Percentiles rank a stretch among this genome's conserved stretches.
phyloP scores from a whole-genome alignment of 768 basidiomycete genomes.

The Tylopilus balloui region DNA sequence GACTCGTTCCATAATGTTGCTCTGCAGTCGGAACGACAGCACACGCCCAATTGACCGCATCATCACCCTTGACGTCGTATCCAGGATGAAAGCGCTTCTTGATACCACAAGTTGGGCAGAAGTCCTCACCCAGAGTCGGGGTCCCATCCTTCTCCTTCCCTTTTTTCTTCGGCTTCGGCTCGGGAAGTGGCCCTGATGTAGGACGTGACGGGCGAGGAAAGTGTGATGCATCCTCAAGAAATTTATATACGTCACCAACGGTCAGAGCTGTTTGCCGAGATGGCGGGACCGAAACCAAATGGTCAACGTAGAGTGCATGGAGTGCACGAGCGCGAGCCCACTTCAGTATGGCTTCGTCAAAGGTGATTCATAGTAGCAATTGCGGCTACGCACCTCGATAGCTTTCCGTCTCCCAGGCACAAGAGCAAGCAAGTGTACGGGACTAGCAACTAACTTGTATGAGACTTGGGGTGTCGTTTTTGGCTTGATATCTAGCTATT shows the following conservation, averaged over 20 bases:
- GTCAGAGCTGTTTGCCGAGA: constrained; percentile 27
- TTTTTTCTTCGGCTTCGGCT: constrained; percentile 27
- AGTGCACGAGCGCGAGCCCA: constrained; percentile 44
- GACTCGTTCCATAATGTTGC: constrained; percentile 14
- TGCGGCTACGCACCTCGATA: constrained; percentile 38
- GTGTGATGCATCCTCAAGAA: constrained; percentile 39
- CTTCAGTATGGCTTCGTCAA: constrained; percentile 24
- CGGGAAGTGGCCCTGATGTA: constrained; percentile 2
- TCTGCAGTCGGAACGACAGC: constrained; percentile 20
- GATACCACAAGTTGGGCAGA: constrained; percentile 27
- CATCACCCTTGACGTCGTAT: constrained; percentile 22
- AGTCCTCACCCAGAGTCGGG: constrained; percentile 20
- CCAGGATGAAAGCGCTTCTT: constrained; percentile 27
- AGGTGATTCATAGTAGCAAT: neutral
- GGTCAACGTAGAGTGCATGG: constrained; percentile 35
- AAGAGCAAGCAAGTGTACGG: constrained; percentile 33
- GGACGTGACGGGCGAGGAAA: constrained; percentile 32
- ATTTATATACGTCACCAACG: constrained; percentile 41
- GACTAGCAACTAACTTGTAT: constrained; percentile 37
- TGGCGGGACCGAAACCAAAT: constrained; percentile 17
- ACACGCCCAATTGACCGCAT: constrained; percentile 20
- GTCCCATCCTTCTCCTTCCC: constrained; percentile 23
- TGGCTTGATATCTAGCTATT: constrained; percentile 33
- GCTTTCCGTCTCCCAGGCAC: constrained; percentile 44
- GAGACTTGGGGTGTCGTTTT: constrained; percentile 29